Percentiles rank a stretch among this genome's conserved stretches.
These are phyloP conservation scores for Xylona heveae DNA, from an alignment of 495 filamentous ascomycete species.

Conservation along the genomic window DNA sequence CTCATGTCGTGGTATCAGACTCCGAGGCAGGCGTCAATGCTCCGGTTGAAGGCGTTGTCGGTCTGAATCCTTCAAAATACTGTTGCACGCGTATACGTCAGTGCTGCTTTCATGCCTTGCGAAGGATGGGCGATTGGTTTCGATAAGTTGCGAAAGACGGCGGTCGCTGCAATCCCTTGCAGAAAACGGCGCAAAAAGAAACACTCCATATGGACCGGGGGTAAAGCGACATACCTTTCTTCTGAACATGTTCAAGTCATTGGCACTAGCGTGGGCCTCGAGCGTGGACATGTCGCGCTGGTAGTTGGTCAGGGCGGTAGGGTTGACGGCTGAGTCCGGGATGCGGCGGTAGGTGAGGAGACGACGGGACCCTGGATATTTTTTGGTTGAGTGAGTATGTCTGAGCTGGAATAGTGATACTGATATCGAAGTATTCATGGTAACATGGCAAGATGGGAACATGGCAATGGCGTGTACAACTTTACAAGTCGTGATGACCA, in stretches of 20 bases:
- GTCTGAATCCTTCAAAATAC: slow-evolving; percentile 29
- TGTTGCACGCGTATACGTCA: slow-evolving; percentile 5
- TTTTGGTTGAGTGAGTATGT: too few relatives aligned
- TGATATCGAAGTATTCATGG: slow-evolving; percentile 4
- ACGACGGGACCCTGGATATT: slow-evolving; percentile 48
- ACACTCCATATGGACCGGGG: not conserved
- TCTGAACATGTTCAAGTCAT: slow-evolving; percentile 68
- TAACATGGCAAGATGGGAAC: slow-evolving; percentile 1
- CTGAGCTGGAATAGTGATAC: slow-evolving; percentile 5
- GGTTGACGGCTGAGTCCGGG: slow-evolving; percentile 32
- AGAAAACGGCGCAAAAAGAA: not conserved
- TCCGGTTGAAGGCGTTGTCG: too few relatives aligned
- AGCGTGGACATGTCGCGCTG: not conserved
- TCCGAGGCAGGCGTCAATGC: too few relatives aligned
- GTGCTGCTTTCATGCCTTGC: too few relatives aligned
- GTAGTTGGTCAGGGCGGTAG: slow-evolving; percentile 15
- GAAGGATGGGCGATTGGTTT: too few relatives aligned
- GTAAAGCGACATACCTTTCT: slow-evolving; percentile 18
- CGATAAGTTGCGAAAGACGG: not conserved
- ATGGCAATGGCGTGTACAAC: too few relatives aligned
- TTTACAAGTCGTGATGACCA: not conserved
- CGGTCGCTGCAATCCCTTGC: not conserved
- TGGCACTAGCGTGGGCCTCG: slow-evolving; percentile 24
- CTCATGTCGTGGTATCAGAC: too few relatives aligned
- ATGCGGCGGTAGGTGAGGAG: slow-evolving; percentile 69